A percentile compares a stretch with the other conserved stretches of the same genome.
phyloP scores from a whole-genome alignment of 2,329 filamentous ascomycete genomes.

The Ophiostoma populinum region DNA sequence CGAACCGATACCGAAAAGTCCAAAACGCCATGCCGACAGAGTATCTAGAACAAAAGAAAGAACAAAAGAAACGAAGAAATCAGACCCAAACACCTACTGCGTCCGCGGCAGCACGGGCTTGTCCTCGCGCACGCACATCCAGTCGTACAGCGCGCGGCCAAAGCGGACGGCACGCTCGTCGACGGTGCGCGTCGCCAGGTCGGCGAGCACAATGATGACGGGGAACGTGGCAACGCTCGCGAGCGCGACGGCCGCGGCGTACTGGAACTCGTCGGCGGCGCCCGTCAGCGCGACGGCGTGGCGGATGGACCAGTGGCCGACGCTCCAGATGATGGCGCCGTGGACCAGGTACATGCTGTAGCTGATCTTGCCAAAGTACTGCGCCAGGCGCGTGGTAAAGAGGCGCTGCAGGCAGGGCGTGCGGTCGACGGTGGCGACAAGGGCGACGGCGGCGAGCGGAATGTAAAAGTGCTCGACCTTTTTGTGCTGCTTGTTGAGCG shows the following conservation, averaged over 20 bases:
- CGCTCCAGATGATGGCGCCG: conserved; percentile 33
- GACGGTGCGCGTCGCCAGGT: conserved; percentile 38
- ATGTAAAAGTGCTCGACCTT: conserved; percentile 20
- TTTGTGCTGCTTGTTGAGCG: conserved; percentile 10
- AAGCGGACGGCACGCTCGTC: conserved; percentile 38
- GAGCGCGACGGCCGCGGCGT: conserved; percentile 28
- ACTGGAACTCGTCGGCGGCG: conserved; percentile 23
- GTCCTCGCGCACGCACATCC: conserved; percentile 9
- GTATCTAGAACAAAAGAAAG: background rate
- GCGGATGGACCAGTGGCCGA: conserved; percentile 23
- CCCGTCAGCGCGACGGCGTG: conserved; percentile 22
- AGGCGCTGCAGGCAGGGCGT: conserved; percentile 13
- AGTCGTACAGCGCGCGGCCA: conserved; percentile 34
- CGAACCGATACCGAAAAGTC: too few relatives aligned
- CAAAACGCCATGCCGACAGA: too few relatives aligned
- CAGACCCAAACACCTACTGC: background rate
- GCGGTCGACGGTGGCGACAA: conserved; percentile 14
- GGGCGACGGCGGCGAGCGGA: conserved; percentile 11
- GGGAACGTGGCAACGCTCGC: conserved; percentile 30
- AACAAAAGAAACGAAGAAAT: background rate
- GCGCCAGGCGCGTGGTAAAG: conserved; percentile 15
- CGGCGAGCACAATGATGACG: conserved; percentile 33
- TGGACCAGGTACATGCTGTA: conserved; percentile 46
- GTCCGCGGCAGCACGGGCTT: conserved; percentile 1
- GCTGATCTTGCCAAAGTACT: conserved; percentile 41